Percentiles rank a stretch among this genome's conserved stretches.
phyloP scores from a whole-genome alignment of 495 filamentous ascomycete genomes.

The Parmelia sp. region DNA sequence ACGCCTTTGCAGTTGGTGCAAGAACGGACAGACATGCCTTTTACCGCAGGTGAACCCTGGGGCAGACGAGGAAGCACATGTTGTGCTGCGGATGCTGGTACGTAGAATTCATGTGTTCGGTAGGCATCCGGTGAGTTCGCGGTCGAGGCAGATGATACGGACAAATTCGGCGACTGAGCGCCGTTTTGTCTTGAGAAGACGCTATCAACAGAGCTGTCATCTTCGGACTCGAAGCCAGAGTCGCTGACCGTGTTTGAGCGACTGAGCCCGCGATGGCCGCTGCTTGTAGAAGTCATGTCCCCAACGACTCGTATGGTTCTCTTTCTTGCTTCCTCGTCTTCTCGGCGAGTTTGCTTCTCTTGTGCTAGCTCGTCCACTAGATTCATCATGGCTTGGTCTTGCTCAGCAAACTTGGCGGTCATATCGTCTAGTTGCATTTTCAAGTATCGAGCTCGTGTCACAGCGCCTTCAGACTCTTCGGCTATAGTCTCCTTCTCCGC shows the following conservation, averaged over 20 bases:
- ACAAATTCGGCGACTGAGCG: slow-evolving; percentile 31
- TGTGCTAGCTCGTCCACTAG: slow-evolving; percentile 57
- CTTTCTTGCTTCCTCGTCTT: slow-evolving; percentile 48
- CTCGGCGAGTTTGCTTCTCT: slow-evolving; percentile 50
- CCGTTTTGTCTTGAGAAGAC: slow-evolving; percentile 55
- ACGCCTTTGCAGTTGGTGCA: slow-evolving; percentile 25
- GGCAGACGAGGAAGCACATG: slow-evolving; percentile 1
- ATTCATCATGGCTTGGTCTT: slow-evolving; percentile 57
- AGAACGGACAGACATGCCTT: slow-evolving; percentile 1
- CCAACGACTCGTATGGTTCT: slow-evolving; percentile 43
- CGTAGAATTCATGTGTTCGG: slow-evolving; percentile 15
- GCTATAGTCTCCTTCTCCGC: slow-evolving; percentile 58
- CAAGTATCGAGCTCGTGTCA: slow-evolving; percentile 57
- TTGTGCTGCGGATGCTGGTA: background rate
- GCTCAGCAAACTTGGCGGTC: slow-evolving; percentile 58
- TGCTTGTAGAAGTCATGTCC: slow-evolving; percentile 4
- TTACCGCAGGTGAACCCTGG: background rate
- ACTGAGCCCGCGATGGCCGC: slow-evolving; percentile 1
- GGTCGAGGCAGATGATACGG: slow-evolving; percentile 44
- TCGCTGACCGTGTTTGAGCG: slow-evolving; percentile 14
- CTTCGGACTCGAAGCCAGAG: slow-evolving; percentile 47
- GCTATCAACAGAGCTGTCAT: slow-evolving; percentile 50
- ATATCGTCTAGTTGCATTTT: slow-evolving; percentile 73
- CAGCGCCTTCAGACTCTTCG: slow-evolving; percentile 72
- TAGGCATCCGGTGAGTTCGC: slow-evolving; percentile 39